These are phyloP conservation scores for Phialophora macrospora DNA, from an alignment of 2,329 filamentous ascomycete species.

Conservation along the genomic window DNA sequence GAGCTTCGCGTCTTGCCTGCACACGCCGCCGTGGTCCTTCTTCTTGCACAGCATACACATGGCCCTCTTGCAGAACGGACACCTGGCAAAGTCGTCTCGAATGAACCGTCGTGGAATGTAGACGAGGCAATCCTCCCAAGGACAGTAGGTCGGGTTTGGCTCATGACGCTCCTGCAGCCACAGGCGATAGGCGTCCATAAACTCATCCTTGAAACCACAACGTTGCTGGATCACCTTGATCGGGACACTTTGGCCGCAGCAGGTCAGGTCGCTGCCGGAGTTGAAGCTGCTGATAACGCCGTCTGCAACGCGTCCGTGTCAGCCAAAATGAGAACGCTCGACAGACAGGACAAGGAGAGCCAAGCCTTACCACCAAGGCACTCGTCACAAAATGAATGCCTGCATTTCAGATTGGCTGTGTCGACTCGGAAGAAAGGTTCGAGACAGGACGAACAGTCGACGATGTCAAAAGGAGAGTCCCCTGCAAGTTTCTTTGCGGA, in stretches of 20 bases:
- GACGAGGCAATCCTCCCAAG: constrained; percentile 16
- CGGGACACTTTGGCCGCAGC: constrained; percentile 23
- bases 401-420: constrained; percentile 16
- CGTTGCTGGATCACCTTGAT: neutral
- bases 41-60: constrained; percentile 19
- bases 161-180: constrained; percentile 15
- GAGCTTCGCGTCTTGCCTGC: constrained; percentile 15
- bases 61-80: constrained; percentile 13
- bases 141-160: constrained; percentile 21
- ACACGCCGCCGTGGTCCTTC: constrained; percentile 20
- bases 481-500: neutral
- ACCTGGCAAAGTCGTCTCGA: constrained; percentile 7
- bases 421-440: constrained; percentile 23
- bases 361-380: constrained; percentile 11
- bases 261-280: constrained; percentile 4
- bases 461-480: constrained; percentile 6
- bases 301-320: constrained; percentile 2
- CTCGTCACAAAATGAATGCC: constrained; percentile 18
- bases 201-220: constrained; percentile 2
- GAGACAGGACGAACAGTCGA: constrained; percentile 18
- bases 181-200: neutral
- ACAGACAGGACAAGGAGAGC: neutral
- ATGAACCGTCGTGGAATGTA: constrained; percentile 11
- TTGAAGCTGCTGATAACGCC: constrained; percentile 9
- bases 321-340: neutral